Evolutionary conservation across 768 basidiomycete genomes (phyloP), one percentile per base, ranked within the genome.

Genomic region (Porpolomopsis calyptriformis): DNA sequence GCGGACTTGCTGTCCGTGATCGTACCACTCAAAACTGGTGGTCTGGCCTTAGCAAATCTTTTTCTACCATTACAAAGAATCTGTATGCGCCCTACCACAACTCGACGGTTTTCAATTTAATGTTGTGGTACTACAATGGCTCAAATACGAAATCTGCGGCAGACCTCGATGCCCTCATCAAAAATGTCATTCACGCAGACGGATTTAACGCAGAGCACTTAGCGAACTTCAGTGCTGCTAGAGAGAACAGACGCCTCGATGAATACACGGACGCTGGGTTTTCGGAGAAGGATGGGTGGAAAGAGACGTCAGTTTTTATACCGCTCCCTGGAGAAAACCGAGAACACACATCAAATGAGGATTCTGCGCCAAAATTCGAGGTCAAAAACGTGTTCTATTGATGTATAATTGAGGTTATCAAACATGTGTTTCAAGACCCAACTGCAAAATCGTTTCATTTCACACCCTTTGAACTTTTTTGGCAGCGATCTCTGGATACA

Each of bases 311-410:
- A 8, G 59, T 59, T n/a, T 55, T 45, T 44, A 60, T 54, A 27
- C 46, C 20, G 7, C 60, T 52, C 24, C 64, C 48, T 3, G 47
- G 46, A 12, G 53, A 54, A 4, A 26, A 50, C 2, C 33, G 50
- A 7, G 54, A 51, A 14, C 48, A 54, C 16, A 0, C 4, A 4
- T 52, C 54, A 0, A n/a, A n/a, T n/a, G 62, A 66, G 43, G 53
- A 22, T 0, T 48, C 47, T 16, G 64, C 64, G 3, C 64, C 63
- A 0, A 44, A 47, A 3, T 59, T 67, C 31, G 46, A 53, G 6
- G 54, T 71, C 16, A 25, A 43, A 1, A 58, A 57, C 10, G 35
- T 70, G 2, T 51, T 53, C 33, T 54, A 64, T 29, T 57, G 62
- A 0, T 43, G 43, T 0, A 50, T 65, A 1, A 24, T 49, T 1